These are phyloP conservation scores for Globisporangium emineosum DNA, from an alignment of 352 stramenopile genomes.

Conservation along the genomic window DNA sequence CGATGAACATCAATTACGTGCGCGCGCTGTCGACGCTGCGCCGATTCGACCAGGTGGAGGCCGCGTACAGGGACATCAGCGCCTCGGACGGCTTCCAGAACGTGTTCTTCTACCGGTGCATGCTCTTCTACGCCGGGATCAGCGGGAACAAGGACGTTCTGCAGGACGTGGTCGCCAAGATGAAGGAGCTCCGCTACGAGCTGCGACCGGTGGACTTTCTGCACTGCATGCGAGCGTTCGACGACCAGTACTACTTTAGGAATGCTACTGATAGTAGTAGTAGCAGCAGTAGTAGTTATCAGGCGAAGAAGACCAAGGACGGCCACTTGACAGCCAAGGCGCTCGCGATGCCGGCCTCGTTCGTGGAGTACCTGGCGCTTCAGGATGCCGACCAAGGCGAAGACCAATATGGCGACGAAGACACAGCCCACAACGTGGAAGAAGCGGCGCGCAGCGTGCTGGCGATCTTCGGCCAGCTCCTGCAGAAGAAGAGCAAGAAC, in stretches of 20 bases:
- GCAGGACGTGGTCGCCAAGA: slow-evolving; percentile 6
- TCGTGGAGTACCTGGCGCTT: neutral
- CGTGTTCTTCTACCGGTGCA: slow-evolving; percentile 19
- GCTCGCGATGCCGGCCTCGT: neutral
- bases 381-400: neutral
- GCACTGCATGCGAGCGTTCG: slow-evolving; percentile 15
- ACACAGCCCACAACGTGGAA: neutral
- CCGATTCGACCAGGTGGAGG: slow-evolving; percentile 1
- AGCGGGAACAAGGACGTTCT: neutral
- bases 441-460: slow-evolving; percentile 2
- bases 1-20: slow-evolving; percentile 21
- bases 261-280: no score
- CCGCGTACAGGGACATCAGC: slow-evolving; percentile 7
- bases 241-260: slow-evolving; percentile 3
- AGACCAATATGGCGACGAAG: neutral
- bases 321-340: neutral
- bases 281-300: neutral
- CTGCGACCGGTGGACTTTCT: slow-evolving; percentile 13
- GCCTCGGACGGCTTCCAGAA: slow-evolving; percentile 15
- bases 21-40: slow-evolving; percentile 13
- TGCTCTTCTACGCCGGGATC: slow-evolving; percentile 10
- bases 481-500: neutral
- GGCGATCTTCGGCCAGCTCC: slow-evolving; percentile 9
- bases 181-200: slow-evolving; percentile 9
- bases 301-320: neutral